Base-by-base conservation (phyloP, 306 rosid genomes). In the Prunus armeniaca region DNA sequence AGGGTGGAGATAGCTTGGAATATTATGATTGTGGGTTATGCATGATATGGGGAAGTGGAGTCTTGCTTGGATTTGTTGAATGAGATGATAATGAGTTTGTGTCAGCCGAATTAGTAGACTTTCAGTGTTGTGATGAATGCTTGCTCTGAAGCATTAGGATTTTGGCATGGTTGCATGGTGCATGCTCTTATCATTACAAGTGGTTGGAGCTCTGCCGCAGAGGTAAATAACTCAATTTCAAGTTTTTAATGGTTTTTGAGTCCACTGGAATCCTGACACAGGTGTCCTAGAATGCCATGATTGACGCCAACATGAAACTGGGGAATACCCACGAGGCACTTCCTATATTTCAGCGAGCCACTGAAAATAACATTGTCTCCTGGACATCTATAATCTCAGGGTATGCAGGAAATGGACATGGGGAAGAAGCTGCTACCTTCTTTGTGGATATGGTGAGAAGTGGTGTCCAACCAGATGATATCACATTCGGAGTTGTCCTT, bases 301-400 rank as follows among this genome's bases (percentile, higher is more conserved):
- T 90, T 74, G 93, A 90, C 85, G 88, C 90, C 14, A 83, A 90
- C 80, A 90, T 93, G 96, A 93, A 86, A 82, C 60, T 82, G 43
- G 94, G 98, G 52, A 82, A 86, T 65, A 74, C 87, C 67, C 71
- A 84, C 12, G 76, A 76, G 62, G 98, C 93, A 30, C 71, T 78
- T 56, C 81, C 73, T 49, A 94, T 85, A 80, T 93, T 93, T 81
- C 91, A 87, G 77, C 75, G 71, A 71, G 79, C 90, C 18, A 87
- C 89, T 24, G 88, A 86, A 75, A 86, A 69, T 65, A 88, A 90
- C 72, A 43, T 90, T 56, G 89, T 90, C 80, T 91, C 96, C 46
- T 93, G 94, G 98, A 93, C 98, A 47, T 89, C 88, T 46, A 91
- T 91, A 89, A 87, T 93, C 67, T 79, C 77, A 14, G 96, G 98